These are phyloP conservation scores for Parachaetomium inaequale DNA, from an alignment of 495 filamentous ascomycete species.

Conservation along the genomic window DNA sequence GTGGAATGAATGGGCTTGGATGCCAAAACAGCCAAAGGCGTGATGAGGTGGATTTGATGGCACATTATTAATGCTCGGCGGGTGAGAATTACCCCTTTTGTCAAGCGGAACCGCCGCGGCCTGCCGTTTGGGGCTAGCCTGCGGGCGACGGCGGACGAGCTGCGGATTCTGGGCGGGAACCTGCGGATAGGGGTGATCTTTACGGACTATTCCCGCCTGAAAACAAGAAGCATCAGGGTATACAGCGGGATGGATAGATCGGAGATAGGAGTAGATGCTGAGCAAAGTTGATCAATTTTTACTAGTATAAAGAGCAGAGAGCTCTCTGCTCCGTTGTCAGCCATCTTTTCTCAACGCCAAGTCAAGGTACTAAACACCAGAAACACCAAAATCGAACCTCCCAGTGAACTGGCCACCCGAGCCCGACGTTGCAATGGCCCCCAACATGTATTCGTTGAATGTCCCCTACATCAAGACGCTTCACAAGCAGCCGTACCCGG, in stretches of 20 bases:
- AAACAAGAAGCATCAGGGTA: not conserved
- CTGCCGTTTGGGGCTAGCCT: not conserved
- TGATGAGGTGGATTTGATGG: too few relatives aligned
- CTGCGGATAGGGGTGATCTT: not conserved
- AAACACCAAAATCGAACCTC: not conserved
- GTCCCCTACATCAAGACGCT: slow-evolving; percentile 19
- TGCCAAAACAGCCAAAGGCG: not conserved
- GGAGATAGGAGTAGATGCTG: not conserved
- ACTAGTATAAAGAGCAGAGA: too few relatives aligned
- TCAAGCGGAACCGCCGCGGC: not conserved
- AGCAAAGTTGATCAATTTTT: not conserved
- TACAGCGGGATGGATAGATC: not conserved
- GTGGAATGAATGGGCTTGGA: not conserved
- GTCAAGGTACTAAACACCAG: too few relatives aligned
- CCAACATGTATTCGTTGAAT: not conserved
- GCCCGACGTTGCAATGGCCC: not conserved
- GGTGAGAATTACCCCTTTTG: not conserved
- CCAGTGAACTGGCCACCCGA: not conserved
- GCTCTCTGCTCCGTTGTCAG: not conserved
- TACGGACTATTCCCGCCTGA: not conserved
- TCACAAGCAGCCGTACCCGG: slow-evolving; percentile 42
- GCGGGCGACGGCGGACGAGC: not conserved
- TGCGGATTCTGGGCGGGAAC: not conserved
- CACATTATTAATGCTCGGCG: not conserved
- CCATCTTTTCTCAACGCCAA: not conserved